phyloP scores from a whole-genome alignment of 116 monocot genomes.

The Trichopus zeylanicus region DNA sequence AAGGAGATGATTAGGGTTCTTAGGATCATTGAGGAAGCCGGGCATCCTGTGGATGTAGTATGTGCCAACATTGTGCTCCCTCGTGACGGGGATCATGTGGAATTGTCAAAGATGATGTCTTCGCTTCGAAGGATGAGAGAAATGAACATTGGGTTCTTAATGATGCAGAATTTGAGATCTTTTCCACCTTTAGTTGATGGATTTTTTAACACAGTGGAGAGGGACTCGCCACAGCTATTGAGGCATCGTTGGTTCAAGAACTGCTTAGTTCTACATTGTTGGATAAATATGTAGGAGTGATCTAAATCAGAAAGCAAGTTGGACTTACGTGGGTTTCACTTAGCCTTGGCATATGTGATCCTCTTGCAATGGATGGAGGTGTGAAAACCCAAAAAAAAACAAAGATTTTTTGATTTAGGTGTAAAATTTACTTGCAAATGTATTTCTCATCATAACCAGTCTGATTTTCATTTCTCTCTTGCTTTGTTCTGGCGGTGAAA shows the following conservation, averaged over 20 bases:
- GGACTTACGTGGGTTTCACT: constrained; percentile 77
- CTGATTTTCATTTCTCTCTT: too few relatives aligned
- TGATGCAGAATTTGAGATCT: constrained; percentile 17
- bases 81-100: constrained; percentile 53
- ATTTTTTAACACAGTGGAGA: constrained; percentile 29
- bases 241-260: constrained; percentile 38
- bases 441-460: too few relatives aligned
- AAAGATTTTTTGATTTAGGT: too few relatives aligned
- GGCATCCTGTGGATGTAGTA: constrained; percentile 43
- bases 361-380: constrained; percentile 67
- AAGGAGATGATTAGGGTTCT: constrained; percentile 41
- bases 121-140: constrained; percentile 49
- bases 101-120: constrained; percentile 32
- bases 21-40: constrained; percentile 26
- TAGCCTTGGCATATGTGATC: constrained; percentile 44
- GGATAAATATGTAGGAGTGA: constrained; percentile 35
- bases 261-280: constrained; percentile 22
- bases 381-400: too few relatives aligned
- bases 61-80: constrained; percentile 58
- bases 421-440: too few relatives aligned
- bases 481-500: too few relatives aligned
- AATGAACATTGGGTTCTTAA: constrained; percentile 16
- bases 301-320: constrained; percentile 43
- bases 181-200: constrained; percentile 33
- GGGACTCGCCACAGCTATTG: background rate